These are phyloP conservation scores for Penicillium turbatum DNA, from an alignment of 495 filamentous ascomycete genomes.

Conservation along the genomic window DNA sequence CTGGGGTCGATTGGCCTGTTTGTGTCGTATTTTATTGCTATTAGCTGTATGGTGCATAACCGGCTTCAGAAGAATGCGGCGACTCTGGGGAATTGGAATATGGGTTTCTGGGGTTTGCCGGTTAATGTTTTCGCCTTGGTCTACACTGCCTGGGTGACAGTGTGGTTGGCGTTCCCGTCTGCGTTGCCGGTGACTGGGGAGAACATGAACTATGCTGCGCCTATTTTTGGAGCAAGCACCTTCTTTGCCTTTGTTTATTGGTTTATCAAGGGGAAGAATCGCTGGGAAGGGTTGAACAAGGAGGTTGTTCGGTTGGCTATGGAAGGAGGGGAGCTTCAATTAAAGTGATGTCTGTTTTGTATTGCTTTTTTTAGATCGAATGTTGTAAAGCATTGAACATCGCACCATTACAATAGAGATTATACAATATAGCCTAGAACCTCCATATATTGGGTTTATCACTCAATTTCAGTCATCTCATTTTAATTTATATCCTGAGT, in stretches of 20 bases:
- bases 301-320: slow-evolving; percentile 14
- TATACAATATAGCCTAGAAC: no score
- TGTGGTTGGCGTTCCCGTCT: slow-evolving; percentile 26
- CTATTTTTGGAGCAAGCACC: slow-evolving; percentile 21
- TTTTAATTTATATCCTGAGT: no score
- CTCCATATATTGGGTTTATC: no score
- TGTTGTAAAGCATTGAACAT: no score
- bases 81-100: slow-evolving; percentile 16
- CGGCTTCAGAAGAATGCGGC: slow-evolving; percentile 16
- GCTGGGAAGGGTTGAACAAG: slow-evolving; percentile 22
- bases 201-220: slow-evolving; percentile 27
- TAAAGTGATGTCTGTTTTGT: slow-evolving; percentile 2
- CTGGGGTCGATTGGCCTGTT: slow-evolving; percentile 38
- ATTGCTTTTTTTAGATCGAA: background rate
- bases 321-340: slow-evolving; percentile 12
- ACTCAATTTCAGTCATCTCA: no score
- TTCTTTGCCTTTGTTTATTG: slow-evolving; percentile 22
- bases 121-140: slow-evolving; percentile 25
- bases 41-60: slow-evolving; percentile 35
- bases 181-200: slow-evolving; percentile 21
- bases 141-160: slow-evolving; percentile 18
- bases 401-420: no score
- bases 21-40: slow-evolving; percentile 38
- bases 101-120: slow-evolving; percentile 20
- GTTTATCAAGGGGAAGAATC: slow-evolving; percentile 18